Conservation (phyloP, 73 alveolate genomes). For the Tetrahymena malaccensis region DNA sequence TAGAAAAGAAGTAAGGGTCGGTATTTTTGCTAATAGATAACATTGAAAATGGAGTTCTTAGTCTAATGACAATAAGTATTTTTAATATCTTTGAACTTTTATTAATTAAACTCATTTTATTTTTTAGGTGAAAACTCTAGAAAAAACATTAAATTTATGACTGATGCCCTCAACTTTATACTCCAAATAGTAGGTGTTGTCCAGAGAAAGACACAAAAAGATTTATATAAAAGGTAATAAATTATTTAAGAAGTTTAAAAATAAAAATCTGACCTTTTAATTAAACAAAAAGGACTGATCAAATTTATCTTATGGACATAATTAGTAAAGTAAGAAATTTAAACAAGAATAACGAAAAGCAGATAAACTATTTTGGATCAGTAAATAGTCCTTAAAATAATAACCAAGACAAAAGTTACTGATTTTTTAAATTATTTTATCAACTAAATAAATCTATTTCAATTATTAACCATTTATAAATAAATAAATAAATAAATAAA, state of each 20-base stretch:
- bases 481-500: too few relatives aligned
- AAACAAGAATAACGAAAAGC: background rate
- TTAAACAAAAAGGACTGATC: background rate
- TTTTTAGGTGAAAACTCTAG: constrained; percentile 10
- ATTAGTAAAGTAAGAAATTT: background rate
- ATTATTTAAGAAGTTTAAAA: background rate
- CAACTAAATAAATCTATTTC: too few relatives aligned
- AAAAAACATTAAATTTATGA: constrained; percentile 1
- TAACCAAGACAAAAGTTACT: background rate
- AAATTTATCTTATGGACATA: background rate
- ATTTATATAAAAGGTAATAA: background rate
- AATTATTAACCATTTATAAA: too few relatives aligned
- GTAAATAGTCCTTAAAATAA: background rate
- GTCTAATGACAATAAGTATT: constrained; percentile 59
- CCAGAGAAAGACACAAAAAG: background rate
- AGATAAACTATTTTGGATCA: background rate
- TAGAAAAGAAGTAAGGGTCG: constrained; percentile 55
- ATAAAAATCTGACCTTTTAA: background rate
- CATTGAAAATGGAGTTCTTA: constrained; percentile 55
- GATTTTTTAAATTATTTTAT: too few relatives aligned
- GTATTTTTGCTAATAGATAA: constrained; percentile 62
- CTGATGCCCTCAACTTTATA: background rate
- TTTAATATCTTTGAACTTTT: background rate
- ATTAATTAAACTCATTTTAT: background rate
- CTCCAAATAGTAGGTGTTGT: background rate